Evolutionary conservation across 75 land plant genomes (phyloP).

Genomic region (Pinus taeda): DNA sequence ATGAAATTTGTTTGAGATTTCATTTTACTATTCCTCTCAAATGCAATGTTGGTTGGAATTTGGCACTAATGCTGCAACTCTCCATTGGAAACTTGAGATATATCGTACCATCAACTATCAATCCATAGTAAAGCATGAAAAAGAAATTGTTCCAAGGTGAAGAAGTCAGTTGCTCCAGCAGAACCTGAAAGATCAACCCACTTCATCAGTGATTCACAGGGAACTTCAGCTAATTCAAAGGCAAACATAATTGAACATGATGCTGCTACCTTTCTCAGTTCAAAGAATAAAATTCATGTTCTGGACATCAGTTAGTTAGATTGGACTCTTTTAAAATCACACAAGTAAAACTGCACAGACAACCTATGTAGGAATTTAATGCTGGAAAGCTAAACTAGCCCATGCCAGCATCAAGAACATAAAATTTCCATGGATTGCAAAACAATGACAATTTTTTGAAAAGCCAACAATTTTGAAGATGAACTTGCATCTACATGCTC

Average conservation of each 20-base stretch:
- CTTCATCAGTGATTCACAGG: neutral
- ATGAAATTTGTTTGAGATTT: neutral
- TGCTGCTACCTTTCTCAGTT: neutral
- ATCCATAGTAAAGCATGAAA: constrained; percentile 69
- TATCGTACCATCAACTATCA: constrained; percentile 69
- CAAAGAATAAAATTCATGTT: neutral
- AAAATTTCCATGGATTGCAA: constrained; percentile 7
- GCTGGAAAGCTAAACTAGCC: neutral
- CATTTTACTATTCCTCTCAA: neutral
- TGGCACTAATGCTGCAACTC: neutral
- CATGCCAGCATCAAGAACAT: neutral
- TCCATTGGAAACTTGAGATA: neutral
- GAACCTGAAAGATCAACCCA: constrained; percentile 41
- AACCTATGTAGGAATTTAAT: neutral
- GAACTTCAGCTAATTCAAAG: neutral
- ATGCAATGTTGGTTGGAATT: neutral
- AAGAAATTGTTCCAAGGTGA: constrained; percentile 85
- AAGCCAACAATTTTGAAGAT: neutral
- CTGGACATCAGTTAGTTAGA: neutral
- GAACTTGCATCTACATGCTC: neutral
- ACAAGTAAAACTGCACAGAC: neutral
- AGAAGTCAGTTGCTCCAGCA: constrained; percentile 68
- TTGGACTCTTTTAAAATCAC: neutral
- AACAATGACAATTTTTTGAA: neutral
- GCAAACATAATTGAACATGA: neutral